Evolutionary conservation across 2,329 filamentous ascomycete species (phyloP), one percentile per base, ranked within the genome.

Genomic region (Ophiostoma angusticollis): DNA sequence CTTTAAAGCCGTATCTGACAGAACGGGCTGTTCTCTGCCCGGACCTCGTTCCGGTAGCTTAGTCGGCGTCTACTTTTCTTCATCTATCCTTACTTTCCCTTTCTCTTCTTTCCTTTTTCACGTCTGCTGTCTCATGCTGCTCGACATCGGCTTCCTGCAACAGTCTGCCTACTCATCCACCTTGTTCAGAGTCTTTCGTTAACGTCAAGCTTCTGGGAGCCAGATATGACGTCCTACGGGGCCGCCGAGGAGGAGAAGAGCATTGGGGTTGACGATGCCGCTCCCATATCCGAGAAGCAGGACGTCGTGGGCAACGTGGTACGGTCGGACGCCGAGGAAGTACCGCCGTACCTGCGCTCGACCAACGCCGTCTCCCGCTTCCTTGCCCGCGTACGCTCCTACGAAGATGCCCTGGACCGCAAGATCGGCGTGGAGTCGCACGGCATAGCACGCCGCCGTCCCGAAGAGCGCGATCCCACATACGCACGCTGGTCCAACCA

Each of bases 341-440:
- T n/a, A 13, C 44, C 47, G 14, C 24, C 40, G 7, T 44, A 47
- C 32, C 14, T 46, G 31, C 32, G 34, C 22, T 41, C 32, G 5
- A 36, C 43, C 29, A 44, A 41, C 35, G 28, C 32, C 17, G 11
- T 46, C 4, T 44, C 18, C 52, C 52, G 53, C 9, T 45, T 62
- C 33, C 49, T 65, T 25, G 57, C 47, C 18, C 54, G 43, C 21
- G 45, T 65, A n/a, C 62, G 62, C 34, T 47, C 52, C 33, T 57
- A 61, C 39, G 67, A 70, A 42, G 53, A 52, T 12, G 51, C 56
- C 9, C 51, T 69, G 49, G 67, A 70, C 49, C 50, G 49, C 31
- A 63, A 58, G 45, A 50, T 71, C 29, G 67, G 67, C 14, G 56
- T 70, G 40, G 68, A 71, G 51, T 59, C 64, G 2, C 54, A 67